Conservation (phyloP, 2,329 filamentous ascomycete genomes). For the Lomentospora prolificans region DNA sequence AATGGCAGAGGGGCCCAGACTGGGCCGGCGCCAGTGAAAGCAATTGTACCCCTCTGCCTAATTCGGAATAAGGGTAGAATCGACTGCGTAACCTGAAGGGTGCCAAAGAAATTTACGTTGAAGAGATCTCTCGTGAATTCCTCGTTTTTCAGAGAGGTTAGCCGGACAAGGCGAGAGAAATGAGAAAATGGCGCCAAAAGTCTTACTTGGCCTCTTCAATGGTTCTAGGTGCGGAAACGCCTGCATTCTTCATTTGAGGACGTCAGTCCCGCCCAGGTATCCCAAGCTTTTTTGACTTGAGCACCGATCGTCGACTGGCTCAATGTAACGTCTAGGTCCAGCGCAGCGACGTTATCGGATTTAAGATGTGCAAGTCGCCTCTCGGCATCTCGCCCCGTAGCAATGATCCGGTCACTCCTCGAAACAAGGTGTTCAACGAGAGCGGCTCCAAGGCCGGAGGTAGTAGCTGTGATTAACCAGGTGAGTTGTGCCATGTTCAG, state of each 20-base stretch:
- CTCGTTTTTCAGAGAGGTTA: slow-evolving; percentile 9
- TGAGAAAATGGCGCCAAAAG: not conserved
- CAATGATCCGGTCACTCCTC: slow-evolving; percentile 4
- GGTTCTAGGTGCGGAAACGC: slow-evolving; percentile 2
- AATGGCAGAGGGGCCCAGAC: slow-evolving; percentile 8
- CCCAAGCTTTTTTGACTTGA: slow-evolving; percentile 23
- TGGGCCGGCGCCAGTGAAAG: not conserved
- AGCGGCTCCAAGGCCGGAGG: not conserved
- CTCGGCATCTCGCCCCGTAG: slow-evolving; percentile 6
- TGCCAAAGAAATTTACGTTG: slow-evolving; percentile 9
- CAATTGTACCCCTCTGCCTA: not conserved
- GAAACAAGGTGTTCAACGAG: not conserved
- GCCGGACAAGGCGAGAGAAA: not conserved
- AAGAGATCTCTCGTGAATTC: slow-evolving; percentile 8
- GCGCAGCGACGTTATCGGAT: not conserved
- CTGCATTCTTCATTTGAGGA: slow-evolving; percentile 8
- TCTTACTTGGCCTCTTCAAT: not conserved
- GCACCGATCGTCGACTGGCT: slow-evolving; percentile 23
- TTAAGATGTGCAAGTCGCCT: not conserved
- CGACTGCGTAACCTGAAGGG: slow-evolving; percentile 3
- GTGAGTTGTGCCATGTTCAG: not conserved
- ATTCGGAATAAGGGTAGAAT: not conserved
- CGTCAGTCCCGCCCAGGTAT: slow-evolving; percentile 28
- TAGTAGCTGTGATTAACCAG: not conserved
- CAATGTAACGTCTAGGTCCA: slow-evolving; percentile 4